These are phyloP conservation scores for Alternaria arbusti DNA, from an alignment of 2,329 filamentous ascomycete genomes.

Conservation along the genomic window DNA sequence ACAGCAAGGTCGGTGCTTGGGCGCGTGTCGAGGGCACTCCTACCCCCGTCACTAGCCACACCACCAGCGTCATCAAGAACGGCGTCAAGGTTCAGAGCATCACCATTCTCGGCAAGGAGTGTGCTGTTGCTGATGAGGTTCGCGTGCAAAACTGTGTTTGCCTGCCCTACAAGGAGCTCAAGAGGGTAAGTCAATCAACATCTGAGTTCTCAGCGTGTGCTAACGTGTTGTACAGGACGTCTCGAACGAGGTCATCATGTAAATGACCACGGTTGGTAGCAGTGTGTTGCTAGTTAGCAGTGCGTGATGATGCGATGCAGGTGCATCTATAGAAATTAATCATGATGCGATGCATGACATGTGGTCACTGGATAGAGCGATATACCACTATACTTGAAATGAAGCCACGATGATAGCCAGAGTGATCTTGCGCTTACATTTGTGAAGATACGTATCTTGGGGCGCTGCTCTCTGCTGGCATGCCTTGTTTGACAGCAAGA, in stretches of 20 bases:
- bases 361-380: conserved; percentile 9
- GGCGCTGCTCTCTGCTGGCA: neutral
- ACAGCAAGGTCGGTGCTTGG: conserved; percentile 96
- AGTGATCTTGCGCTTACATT: neutral
- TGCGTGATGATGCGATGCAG: neutral
- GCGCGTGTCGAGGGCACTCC: conserved; percentile 95
- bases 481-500: neutral
- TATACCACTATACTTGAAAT: conserved; percentile 6
- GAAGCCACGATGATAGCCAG: neutral
- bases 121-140: conserved; percentile 89
- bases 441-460: neutral
- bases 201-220: neutral
- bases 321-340: conserved; percentile 11
- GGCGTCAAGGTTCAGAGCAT: conserved; percentile 98
- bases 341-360: conserved; percentile 10
- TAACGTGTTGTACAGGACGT: conserved; percentile 68
- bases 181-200: conserved; percentile 71
- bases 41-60: conserved; percentile 84
- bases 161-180: conserved; percentile 96
- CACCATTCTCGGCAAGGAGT: conserved; percentile 97
- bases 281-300: neutral
- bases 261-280: conserved; percentile 36
- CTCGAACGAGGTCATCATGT: conserved; percentile 90
- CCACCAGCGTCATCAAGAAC: conserved; percentile 94
- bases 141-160: conserved; percentile 98